Base-by-base conservation (phyloP, 108 stramenopile species). In the Poteriospumella lacustris region DNA sequence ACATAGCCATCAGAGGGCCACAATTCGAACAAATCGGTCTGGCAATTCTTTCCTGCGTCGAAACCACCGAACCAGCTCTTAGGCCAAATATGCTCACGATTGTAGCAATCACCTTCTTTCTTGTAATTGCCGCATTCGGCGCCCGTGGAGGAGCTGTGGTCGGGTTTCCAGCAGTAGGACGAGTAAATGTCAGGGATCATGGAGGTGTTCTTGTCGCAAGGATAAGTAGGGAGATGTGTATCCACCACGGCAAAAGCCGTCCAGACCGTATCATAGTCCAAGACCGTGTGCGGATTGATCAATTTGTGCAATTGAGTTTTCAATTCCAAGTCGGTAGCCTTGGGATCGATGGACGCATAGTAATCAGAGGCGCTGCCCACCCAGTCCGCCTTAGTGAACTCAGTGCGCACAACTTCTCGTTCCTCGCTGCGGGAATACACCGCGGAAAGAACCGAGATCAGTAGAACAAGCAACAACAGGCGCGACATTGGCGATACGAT, bases 1-100 rank as follows among this genome's bases (percentile, higher is more conserved):
- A 89, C 87, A 76, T 76, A 82, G 59, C 85, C 83, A 81, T 92
- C 90, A 0, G 85, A 69, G 0, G 92, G 89, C 41, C 87, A 76
- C 40, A 92, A 62, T 76, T 82, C 77, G 68, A 91, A 90, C 33
- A 92, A 58, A 75, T 92, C 92, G 15, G 89, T 91, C 36, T 67
- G 64, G 15, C 76, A 82, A 39, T 89, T 90, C 0, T 68, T 29
- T 15, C 87, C 85, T 58, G 42, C 67, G 44, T 77, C 75, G 62
- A 47, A 85, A 24, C 88, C 89, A 24, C 90, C 89, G 52, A 58
- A 67, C 64, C 64, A 85, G 33, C 52, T 58, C 78, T 87, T 85
- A 2, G 89, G 88, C 87, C 86, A 91, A 47, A 87, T 68, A 80
- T 93, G 92, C 78, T 93, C 92, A 33, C 91, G 87, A 72, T 93